These are phyloP conservation scores for Clitoria ternatea DNA, from an alignment of 306 rosid species.

Conservation along the genomic window DNA sequence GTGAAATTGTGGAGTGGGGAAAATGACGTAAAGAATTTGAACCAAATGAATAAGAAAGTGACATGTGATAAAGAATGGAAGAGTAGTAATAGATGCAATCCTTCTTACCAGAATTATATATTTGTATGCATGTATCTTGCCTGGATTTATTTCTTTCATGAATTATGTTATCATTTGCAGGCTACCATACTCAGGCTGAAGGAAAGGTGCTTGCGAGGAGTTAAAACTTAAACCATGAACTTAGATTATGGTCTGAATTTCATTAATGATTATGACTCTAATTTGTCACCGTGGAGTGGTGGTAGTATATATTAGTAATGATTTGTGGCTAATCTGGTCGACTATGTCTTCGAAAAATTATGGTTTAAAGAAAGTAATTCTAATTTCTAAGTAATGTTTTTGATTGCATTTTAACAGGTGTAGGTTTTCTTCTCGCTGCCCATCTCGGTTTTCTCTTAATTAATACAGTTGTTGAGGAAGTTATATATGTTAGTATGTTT, in stretches of 20 bases:
- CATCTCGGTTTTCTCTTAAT: too few species aligned
- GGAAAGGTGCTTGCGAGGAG: neutral
- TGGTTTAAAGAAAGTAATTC: neutral
- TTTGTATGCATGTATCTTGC: too few species aligned
- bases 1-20: too few species aligned
- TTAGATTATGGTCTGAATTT: neutral
- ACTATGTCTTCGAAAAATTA: neutral
- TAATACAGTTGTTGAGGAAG: too few species aligned
- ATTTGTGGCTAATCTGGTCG: neutral
- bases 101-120: too few species aligned
- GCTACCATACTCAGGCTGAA: constrained; percentile 59
- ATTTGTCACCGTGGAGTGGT: neutral
- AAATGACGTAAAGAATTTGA: too few species aligned
- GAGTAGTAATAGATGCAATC: too few species aligned
- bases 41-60: too few species aligned
- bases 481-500: too few species aligned
- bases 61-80: too few species aligned
- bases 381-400: neutral
- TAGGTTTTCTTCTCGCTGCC: neutral
- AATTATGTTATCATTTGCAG: constrained; percentile 42
- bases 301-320: neutral
- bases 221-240: neutral
- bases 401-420: neutral
- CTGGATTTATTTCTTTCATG: too few species aligned
- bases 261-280: neutral